A percentile compares a stretch with the other conserved stretches of the same genome.
Evolutionary conservation across 1,284 basidiomycete genomes (phyloP).

Genomic region (Moesziomyces globuligerus): DNA sequence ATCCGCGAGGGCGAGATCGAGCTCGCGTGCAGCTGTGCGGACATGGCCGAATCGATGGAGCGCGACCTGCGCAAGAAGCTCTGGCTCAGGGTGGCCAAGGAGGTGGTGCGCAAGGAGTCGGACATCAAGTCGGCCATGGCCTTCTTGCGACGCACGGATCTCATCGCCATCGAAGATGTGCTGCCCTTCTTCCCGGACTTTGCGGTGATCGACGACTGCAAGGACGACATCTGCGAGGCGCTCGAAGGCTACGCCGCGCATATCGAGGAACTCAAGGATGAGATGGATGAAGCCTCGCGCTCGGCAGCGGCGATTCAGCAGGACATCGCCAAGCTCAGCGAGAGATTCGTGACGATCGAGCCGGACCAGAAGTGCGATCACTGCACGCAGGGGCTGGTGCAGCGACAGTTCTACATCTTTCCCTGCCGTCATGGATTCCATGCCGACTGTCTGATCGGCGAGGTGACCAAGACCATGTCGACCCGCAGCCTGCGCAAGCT

Average conservation of each 20-base stretch:
- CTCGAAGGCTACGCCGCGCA: constrained; percentile 92
- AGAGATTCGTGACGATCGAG: constrained; percentile 93
- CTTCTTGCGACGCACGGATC: constrained; percentile 90
- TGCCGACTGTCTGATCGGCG: constrained; percentile 65
- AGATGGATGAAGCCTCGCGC: constrained; percentile 94
- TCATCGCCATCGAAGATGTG: constrained; percentile 98
- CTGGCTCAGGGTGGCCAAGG: constrained; percentile 96
- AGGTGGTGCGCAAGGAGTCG: constrained; percentile 95
- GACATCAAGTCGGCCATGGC: constrained; percentile 99
- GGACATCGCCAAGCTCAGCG: constrained; percentile 85
- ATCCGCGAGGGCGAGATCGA: constrained; percentile 71
- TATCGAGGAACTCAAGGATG: constrained; percentile 87
- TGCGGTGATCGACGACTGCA: constrained; percentile 99
- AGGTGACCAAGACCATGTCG: constrained; percentile 61
- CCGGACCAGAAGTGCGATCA: constrained; percentile 84
- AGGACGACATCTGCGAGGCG: constrained; percentile 95
- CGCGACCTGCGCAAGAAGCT: constrained; percentile 81
- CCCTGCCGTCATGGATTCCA: constrained; percentile 88
- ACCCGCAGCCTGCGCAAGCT: constrained; percentile 58
- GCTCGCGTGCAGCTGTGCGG: constrained; percentile 68
- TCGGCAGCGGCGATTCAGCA: constrained; percentile 92
- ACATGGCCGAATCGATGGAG: constrained; percentile 46
- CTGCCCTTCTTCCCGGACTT: constrained; percentile 99
- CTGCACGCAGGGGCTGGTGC: constrained; percentile 80
- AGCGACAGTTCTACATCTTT: constrained; percentile 96